Evolutionary conservation across 768 basidiomycete genomes (phyloP).

Genomic region (Boletus rubroflammeus): DNA sequence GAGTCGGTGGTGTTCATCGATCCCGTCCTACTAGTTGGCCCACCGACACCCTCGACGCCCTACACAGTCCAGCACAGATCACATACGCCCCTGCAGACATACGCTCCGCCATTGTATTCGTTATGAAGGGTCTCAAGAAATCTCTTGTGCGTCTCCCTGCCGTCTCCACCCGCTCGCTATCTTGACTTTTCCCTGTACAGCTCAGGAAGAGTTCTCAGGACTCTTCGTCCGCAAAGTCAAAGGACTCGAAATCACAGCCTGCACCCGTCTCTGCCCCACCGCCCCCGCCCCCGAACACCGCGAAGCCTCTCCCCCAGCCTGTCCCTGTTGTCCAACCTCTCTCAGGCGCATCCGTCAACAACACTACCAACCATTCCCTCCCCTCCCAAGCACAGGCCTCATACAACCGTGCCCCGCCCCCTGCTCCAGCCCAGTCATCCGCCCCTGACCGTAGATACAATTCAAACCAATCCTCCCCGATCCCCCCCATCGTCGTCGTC

Average conservation of each 20-base stretch:
- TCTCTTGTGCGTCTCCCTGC: conserved; percentile 53
- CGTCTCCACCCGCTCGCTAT: conserved; percentile 18
- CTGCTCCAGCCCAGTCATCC: conserved; percentile 36
- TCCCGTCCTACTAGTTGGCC: conserved; percentile 30
- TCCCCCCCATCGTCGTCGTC: conserved; percentile 85
- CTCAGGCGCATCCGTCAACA: conserved; percentile 34
- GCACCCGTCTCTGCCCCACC: conserved; percentile 43
- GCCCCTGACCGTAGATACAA: conserved; percentile 59
- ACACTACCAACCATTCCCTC: conserved; percentile 38
- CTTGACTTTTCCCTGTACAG: conserved; percentile 36
- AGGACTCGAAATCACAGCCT: conserved; percentile 53
- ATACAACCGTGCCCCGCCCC: conserved; percentile 43
- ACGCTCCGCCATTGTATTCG: conserved; percentile 13
- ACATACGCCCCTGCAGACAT: conserved; percentile 7
- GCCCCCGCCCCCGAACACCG: conserved; percentile 60
- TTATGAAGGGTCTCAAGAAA: conserved; percentile 85
- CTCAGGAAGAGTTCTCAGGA: conserved; percentile 70
- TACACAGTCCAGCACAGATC: conserved; percentile 7
- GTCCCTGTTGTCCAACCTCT: conserved; percentile 38
- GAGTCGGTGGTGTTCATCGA: conserved; percentile 40
- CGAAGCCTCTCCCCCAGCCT: conserved; percentile 61
- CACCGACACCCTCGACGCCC: conserved; percentile 10
- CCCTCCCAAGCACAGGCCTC: conserved; percentile 37
- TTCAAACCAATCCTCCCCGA: conserved; percentile 41
- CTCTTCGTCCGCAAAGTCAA: conserved; percentile 60